Evolutionary conservation across 2,329 filamentous ascomycete genomes (phyloP).

Genomic region (Harringtonia lauricola): DNA sequence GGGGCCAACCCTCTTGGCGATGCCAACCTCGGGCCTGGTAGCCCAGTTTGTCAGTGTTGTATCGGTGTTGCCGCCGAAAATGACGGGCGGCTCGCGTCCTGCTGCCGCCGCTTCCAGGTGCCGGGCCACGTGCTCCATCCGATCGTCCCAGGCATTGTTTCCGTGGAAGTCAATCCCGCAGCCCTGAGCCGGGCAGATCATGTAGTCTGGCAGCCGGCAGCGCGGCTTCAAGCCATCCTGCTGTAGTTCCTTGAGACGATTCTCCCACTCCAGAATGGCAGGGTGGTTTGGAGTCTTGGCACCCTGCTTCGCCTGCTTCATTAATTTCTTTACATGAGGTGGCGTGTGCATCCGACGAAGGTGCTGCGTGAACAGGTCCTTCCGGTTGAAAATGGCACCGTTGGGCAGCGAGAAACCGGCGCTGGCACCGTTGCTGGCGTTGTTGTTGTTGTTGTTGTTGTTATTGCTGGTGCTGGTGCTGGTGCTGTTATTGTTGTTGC

Average conservation of each 20-base stretch:
- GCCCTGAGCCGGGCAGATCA: conserved; percentile 48
- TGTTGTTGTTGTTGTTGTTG: too few species aligned
- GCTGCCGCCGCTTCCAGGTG: conserved; percentile 54
- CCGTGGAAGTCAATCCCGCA: conserved; percentile 54
- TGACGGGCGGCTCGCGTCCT: conserved; percentile 19
- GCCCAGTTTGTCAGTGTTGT: conserved; percentile 29
- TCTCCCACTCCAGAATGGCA: conserved; percentile 31
- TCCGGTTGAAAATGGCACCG: conserved; percentile 70
- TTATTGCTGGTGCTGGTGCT: too few species aligned
- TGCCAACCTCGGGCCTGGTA: conserved; percentile 22
- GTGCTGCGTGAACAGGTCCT: conserved; percentile 86
- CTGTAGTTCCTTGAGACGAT: conserved; percentile 44
- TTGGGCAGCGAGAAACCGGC: conserved; percentile 29
- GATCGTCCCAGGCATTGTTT: conserved; percentile 58
- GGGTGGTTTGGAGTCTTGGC: conserved; percentile 18
- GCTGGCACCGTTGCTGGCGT: conserved; percentile 1
- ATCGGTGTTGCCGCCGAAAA: conserved; percentile 29
- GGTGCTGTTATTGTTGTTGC: neutral
- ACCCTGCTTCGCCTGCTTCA: conserved; percentile 22
- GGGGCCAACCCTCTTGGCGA: conserved; percentile 19
- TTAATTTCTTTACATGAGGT: conserved; percentile 24
- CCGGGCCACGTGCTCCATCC: conserved; percentile 78
- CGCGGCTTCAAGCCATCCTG: conserved; percentile 47
- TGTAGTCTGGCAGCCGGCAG: conserved; percentile 48
- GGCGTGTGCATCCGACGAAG: conserved; percentile 73